Base-by-base conservation (phyloP, 1,284 basidiomycete species). In the Irpex rosettiformis region DNA sequence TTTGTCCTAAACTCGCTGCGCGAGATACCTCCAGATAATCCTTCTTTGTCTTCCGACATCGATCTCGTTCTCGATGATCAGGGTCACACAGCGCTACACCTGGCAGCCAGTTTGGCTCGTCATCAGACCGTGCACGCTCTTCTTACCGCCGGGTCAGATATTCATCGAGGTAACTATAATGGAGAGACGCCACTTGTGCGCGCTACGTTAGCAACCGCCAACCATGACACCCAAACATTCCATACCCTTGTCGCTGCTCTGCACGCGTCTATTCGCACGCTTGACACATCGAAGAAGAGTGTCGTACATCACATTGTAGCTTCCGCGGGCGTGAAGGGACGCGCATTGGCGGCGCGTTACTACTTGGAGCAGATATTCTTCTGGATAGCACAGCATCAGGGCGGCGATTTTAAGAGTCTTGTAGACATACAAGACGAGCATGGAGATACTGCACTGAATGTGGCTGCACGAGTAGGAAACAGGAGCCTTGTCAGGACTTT, bases 171-270 rank as follows among this genome's bases (percentile, higher is more conserved):
- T 2, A 99, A 99, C 74, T 90, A 91, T 69, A 85, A 89, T 4
- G 96, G 97, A 54, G 96, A 99, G 74, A 98, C 96, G 0, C 88
- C 97, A 1, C 83, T 99, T 24, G 94, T 98, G 55, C 89, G 97
- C 48, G 89, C 95, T 1, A 91, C 95, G 58, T 83, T 99, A 52
- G 89, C 96, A 6, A 94, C 92, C 25, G 90, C 96, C 70, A 89
- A 91, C 67, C 90, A 85, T 61, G 94, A 97, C 64, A 80, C 83
- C 40, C 88, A 91, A 62, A 80, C 82, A 5, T 96, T 99, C 73
- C 78, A 83, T 30, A 70, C 75, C 5, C 77, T 96, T 25, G 84
- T 97, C 5, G 72, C 79, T 5, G 72, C 78, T 18, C 79, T 97
- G 22, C 79, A 85, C 47, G 74, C 79, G 5, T 93, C 91, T 13